A percentile compares a stretch with the other conserved stretches of the same genome.
These are phyloP conservation scores for Taiwanofungus camphoratus DNA, from an alignment of 1,284 basidiomycete species.

Conservation along the genomic window DNA sequence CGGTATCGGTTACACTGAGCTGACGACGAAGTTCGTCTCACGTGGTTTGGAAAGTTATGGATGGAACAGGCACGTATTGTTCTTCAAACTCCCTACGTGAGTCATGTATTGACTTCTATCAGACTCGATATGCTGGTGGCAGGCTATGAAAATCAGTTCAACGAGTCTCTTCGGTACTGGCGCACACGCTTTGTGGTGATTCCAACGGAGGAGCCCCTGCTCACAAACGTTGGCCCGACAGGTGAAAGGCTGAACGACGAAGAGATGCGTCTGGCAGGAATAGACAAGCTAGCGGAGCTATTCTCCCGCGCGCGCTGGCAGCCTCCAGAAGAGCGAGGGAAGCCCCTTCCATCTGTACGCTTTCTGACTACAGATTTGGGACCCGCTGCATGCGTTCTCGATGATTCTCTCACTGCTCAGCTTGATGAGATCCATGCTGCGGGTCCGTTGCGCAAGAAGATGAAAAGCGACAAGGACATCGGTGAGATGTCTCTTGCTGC, in stretches of 20 bases:
- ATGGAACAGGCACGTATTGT: constrained; percentile 65
- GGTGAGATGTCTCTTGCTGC: constrained; percentile 51
- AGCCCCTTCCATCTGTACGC: constrained; percentile 52
- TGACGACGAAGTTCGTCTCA: constrained; percentile 71
- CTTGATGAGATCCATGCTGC: constrained; percentile 74
- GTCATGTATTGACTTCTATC: constrained; percentile 6
- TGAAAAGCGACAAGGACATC: constrained; percentile 70
- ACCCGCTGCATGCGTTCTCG: constrained; percentile 72
- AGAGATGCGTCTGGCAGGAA: constrained; percentile 84
- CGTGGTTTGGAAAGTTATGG: constrained; percentile 78
- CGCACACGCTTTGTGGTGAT: constrained; percentile 93
- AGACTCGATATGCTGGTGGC: constrained; percentile 81
- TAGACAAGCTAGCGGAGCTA: constrained; percentile 86
- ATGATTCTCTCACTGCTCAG: constrained; percentile 71
- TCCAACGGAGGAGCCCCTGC: constrained; percentile 70
- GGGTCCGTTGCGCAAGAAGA: constrained; percentile 71
- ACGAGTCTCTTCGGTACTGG: constrained; percentile 86
- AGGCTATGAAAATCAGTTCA: constrained; percentile 79
- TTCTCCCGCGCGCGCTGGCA: constrained; percentile 82
- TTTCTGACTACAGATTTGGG: constrained; percentile 79
- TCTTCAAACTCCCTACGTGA: constrained; percentile 3
- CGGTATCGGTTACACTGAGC: constrained; percentile 81
- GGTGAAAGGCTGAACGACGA: constrained; percentile 79
- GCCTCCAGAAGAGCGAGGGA: constrained; percentile 49
- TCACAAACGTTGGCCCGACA: constrained; percentile 45